Evolutionary conservation across 164 flowering plant genomes (phyloP), one percentile per base, ranked within the genome.

Genomic region (Brasenia schreberi): DNA sequence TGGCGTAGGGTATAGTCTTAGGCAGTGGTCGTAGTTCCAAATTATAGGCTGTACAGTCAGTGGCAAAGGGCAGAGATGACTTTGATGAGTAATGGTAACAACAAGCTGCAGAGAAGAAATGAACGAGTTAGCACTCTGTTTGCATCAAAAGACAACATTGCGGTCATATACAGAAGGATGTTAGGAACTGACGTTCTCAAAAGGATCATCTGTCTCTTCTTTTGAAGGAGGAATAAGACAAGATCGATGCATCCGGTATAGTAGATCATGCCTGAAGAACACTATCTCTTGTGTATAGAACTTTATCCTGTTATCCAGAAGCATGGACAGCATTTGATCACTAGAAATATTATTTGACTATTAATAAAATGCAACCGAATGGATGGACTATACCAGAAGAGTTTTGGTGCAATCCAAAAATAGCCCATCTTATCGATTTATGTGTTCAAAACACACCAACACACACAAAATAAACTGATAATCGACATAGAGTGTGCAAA

Each of bases 21-120:
- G 85, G 73, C 85, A 77, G 75, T 92, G 99, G 71, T 95, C 99
- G 61, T 83, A 90, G 67, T 89, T 92, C 99, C 99, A 95, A 61
- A 88, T 82, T 67, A 95, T 81, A 45, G 96, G 97, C 70, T 95
- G 99, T 42, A 87, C 82, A 49, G 80, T 82, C 63, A 94, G 84
- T 69, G 99, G 99, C 14, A 95, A 96, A 52, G 99, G 99, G 66
- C 99, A 92, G 19, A 94, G 88, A 85, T 94, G 97, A 72, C 97
- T 87, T 75, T 91, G 95, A 76, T 91, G 97, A 63, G 84, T 81
- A 69, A 94, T 84, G 71, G 97, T 89, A 45, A 92, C 94, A 73
- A 95, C 97, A 74, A 95, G 92, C 99, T 94, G 96, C 80, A 79
- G 62, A 1, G 61, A 72, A 71, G 43, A 60, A 63, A 61, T 61